Percentiles rank a stretch among this genome's conserved stretches.
These are phyloP conservation scores for Pythium phragmiticola DNA, from an alignment of 352 stramenopile genomes.

Conservation along the genomic window DNA sequence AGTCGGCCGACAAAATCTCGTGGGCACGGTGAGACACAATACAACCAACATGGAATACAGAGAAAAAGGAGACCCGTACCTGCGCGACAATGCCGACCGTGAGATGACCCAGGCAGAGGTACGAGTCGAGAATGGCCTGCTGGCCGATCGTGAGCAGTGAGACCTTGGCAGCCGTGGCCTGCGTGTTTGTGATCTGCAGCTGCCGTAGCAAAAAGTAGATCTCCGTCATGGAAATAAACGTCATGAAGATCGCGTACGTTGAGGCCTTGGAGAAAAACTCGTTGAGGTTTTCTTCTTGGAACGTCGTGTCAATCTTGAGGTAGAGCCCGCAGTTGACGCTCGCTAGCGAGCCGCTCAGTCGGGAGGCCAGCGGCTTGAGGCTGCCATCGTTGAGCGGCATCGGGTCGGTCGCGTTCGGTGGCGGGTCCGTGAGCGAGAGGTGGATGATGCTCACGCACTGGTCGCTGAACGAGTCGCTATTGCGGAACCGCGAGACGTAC, in stretches of 20 bases:
- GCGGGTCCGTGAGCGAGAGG: conserved; percentile 56
- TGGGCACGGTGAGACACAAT: neutral
- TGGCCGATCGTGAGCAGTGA: conserved; percentile 82
- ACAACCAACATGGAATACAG: neutral
- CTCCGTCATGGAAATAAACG: conserved; percentile 80
- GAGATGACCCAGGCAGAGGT: conserved; percentile 95
- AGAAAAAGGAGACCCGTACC: conserved; percentile 24
- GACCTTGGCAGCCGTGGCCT: conserved; percentile 80
- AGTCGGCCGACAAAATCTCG: neutral
- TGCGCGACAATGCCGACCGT: conserved; percentile 92
- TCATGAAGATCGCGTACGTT: conserved; percentile 82
- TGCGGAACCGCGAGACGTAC: conserved; percentile 77
- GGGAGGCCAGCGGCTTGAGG: conserved; percentile 25
- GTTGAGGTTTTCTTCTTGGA: conserved; percentile 83
- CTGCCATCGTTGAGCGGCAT: conserved; percentile 29
- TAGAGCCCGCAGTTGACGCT: conserved; percentile 82
- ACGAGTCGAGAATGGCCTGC: conserved; percentile 91
- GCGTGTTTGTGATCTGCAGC: conserved; percentile 81
- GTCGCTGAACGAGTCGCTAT: conserved; percentile 79
- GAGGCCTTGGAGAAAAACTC: conserved; percentile 81
- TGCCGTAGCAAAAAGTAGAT: conserved; percentile 87
- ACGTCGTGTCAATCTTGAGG: conserved; percentile 69
- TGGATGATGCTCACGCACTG: conserved; percentile 84
- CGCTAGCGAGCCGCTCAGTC: conserved; percentile 56
- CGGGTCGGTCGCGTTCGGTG: conserved; percentile 10